Base-by-base conservation (phyloP, 176 grass and related monocot species). In the Juncus inflexus region DNA sequence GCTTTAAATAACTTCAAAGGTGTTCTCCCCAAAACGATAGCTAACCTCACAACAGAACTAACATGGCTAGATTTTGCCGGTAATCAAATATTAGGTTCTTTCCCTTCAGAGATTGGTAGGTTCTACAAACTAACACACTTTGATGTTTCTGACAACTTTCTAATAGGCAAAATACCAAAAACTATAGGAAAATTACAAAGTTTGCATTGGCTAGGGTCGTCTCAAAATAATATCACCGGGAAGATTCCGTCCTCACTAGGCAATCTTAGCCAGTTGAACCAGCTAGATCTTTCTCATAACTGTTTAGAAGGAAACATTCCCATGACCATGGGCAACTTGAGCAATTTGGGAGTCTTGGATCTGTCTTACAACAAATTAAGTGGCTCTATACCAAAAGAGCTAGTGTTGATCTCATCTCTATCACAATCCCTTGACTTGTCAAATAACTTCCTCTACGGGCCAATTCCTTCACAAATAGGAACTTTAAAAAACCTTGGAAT, bases 81-180 rank as follows among this genome's bases (percentile, higher is more conserved):
- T 0, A 86, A 86, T 42, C 3, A 69, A 2, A 69, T 81, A 49
- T 67, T 19, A 4, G 78, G 83, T 16, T 9, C 40, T 2, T 67
- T 86, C 66, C 83, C 83, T 7, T 3, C 2, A 0, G 77, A 66
- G 14, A 80, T 86, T 57, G 78, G 4, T 2, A 8, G 72, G 40
- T 55, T 77, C 1, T 40, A 6, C 15, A 72, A 55, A 58, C 77
- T 80, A 35, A 83, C 10, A 5, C 42, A 1, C 0, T 42, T 75
- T 13, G 19, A 12, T 12, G 7, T 67, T 13, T 37, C 13, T 52
- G 5, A 2, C 0, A 40, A 86, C 52, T 5, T 52, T 37, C 39
- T 86, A 9, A 66, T 1, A 38, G 83, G 78, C 50, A 52, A n/a
- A 14, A 2, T 86, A 5, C 78, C 83, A 4, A 10, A 19, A 3